A percentile compares a stretch with the other conserved stretches of the same genome.
Evolutionary conservation across 345 rosid species (phyloP).

Genomic region (Lumnitzera racemosa): DNA sequence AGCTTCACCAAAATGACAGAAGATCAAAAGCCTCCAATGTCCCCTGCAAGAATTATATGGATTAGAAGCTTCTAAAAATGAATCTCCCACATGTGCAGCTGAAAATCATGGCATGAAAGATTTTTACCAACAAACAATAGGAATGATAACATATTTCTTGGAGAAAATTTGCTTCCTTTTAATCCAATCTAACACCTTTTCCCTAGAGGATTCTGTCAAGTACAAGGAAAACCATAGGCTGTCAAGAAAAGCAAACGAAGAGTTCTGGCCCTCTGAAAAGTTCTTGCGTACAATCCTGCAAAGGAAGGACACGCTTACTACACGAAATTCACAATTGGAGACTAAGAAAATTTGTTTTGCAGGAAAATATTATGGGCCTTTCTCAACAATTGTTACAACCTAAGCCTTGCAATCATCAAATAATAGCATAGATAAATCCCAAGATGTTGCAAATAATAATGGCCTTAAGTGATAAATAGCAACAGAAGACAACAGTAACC

Average conservation of each 20-base stretch:
- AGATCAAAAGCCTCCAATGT: slow-evolving; percentile 44
- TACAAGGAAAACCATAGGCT: slow-evolving; percentile 33
- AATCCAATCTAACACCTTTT: slow-evolving; percentile 31
- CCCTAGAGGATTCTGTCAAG: slow-evolving; percentile 20
- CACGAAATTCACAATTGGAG: background rate
- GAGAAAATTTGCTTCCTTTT: slow-evolving; percentile 26
- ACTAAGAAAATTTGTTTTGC: background rate
- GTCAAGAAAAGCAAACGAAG: slow-evolving; percentile 25
- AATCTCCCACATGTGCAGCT: background rate
- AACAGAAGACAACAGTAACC: no score
- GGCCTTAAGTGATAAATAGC: no score
- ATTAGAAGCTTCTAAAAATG: slow-evolving; percentile 2
- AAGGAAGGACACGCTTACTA: background rate
- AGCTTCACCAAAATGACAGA: slow-evolving; percentile 34
- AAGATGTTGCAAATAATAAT: no score
- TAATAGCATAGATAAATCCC: no score
- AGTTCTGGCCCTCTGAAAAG: slow-evolving; percentile 23
- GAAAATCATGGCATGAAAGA: background rate
- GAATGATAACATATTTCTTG: slow-evolving; percentile 41
- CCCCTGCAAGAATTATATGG: slow-evolving; percentile 17
- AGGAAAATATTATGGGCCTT: no score
- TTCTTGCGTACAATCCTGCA: slow-evolving; percentile 24
- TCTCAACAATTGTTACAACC: no score
- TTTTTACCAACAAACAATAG: slow-evolving; percentile 33
- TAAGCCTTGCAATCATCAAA: no score